These are phyloP conservation scores for Daldinia grandis DNA, from an alignment of 495 filamentous ascomycete genomes.

Conservation along the genomic window DNA sequence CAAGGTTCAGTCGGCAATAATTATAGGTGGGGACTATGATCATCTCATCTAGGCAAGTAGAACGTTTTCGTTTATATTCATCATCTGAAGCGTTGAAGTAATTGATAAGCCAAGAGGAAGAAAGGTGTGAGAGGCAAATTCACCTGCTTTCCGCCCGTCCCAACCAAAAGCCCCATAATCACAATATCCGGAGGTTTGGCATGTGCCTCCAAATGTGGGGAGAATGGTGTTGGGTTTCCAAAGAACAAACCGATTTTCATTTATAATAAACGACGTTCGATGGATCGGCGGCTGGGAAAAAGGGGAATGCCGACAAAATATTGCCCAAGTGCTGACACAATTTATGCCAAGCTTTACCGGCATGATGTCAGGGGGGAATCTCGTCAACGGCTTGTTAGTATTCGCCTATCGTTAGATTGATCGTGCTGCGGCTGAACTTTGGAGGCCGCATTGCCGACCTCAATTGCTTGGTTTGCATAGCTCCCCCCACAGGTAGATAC, in stretches of 20 bases:
- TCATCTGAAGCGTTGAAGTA: not conserved
- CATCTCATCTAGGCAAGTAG: not conserved
- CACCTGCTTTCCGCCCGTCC: conserved; percentile 20
- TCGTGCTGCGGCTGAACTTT: conserved; percentile 33
- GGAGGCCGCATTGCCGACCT: conserved; percentile 29
- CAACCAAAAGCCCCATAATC: not conserved
- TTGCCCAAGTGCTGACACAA: conserved; percentile 13
- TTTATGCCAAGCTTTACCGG: conserved; percentile 34
- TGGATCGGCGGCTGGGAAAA: conserved; percentile 30
- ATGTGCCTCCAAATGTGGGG: conserved; percentile 13
- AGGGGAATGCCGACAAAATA: conserved; percentile 34
- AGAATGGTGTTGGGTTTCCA: conserved; percentile 14
- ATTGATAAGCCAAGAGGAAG: not conserved
- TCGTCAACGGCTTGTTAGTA: conserved; percentile 20
- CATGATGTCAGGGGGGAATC: conserved; percentile 17
- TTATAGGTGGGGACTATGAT: conserved; percentile 1
- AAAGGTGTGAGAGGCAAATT: conserved; percentile 13
- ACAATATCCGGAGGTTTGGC: conserved; percentile 29
- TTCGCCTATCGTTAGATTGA: conserved; percentile 37
- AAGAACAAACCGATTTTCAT: conserved; percentile 24
- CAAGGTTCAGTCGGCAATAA: not conserved
- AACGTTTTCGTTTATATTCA: not conserved
- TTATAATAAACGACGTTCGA: conserved; percentile 28
- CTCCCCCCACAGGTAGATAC: not conserved
- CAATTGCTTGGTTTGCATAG: conserved; percentile 10